Base-by-base conservation (phyloP, 768 basidiomycete genomes). In the Calocybe cyanea region DNA sequence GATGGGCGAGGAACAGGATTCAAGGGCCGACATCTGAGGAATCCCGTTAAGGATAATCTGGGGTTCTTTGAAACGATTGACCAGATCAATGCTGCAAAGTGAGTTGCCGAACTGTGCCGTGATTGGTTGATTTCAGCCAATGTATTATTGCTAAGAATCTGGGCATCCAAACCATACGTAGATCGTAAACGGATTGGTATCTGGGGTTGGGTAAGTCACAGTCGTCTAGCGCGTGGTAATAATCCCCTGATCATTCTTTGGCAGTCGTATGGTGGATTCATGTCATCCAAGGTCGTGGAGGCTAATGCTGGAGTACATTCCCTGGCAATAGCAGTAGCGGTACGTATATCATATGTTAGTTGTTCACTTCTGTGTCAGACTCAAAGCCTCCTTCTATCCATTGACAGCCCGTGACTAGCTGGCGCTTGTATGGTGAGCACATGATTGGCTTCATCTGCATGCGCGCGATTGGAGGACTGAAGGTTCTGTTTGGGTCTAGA, bases 1-100 rank as follows among this genome's bases (percentile, higher is more conserved):
- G 96, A 99, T 58, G 92, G 92, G 0, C 80, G 96, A 15, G 96
- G 95, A 0, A 99, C 95, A 0, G 95, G 95, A 1, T 91, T 73
- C 69, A 90, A 87, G 60, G 96, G 96, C 1, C 76, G 94, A 30
- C 71, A 72, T 50, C 64, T 97, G 63, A 73, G 94, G 49, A 94
- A 94, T 62, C 78, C 86, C 0, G 87, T 98, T n/a, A 86, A 88
- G 57, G 79, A 83, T 45, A 83, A 95, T 57, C 73, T 98, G 4
- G 96, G 96, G 0, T 83, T 80, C 59, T 92, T 79, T 70, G 96
- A 99, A 68, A 87, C 86, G 9, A 69, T 71, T 41, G 95, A 99
- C 66, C 93, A 96, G 67, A 76, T 98, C 46, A 83, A 83, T 47
- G 92, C 86, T 34, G 95, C 93, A 18, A 84, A 77, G 87, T 89